Base-by-base conservation (phyloP, 345 rosid species). In the Acer negundo region DNA sequence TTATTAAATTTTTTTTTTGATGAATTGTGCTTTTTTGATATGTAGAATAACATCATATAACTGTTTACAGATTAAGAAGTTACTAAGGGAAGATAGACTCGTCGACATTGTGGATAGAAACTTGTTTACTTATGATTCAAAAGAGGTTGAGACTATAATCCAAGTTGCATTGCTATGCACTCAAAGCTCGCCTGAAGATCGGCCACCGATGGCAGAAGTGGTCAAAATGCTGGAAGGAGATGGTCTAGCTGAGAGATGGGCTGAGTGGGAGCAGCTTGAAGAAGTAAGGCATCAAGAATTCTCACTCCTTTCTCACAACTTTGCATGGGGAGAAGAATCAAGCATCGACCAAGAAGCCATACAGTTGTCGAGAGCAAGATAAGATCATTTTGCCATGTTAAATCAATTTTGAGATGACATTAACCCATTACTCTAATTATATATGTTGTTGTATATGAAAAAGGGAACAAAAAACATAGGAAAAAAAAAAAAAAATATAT, bases 141-240 rank as follows among this genome's bases (percentile, higher is more conserved):
- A 88, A 74, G 95, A 93, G 88, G 99, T 93, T 0, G 91, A 89
- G 88, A 92, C 84, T 0, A 84, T 92, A 2, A 81, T 93, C 17
- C 91, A 87, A 73, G 99, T 93, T 70, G 98, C 98, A 20, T 66
- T 95, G 82, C 92, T 95, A 0, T 93, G 97, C 82, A 84, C 94
- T 1, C 96, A 93, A 72, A 87, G 92, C 85, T 78, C 86, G n/a
- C 97, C 94, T 0, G 96, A 93, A 79, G 89, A 81, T 75, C 90
- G 99, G 0, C 97, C 96, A 16, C 81, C 79, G 19, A 93, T 95
- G 97, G 72, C 87, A 4, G 89, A 87, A 73, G 98, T 92, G 35
- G 97, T 95, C 3, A 84, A 90, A 72, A 86, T 95, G 99, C 87
- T 93, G 74, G 85, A 80, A 80, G 98, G 94, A 73, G 86, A 72